A percentile compares a stretch with the other conserved stretches of the same genome.
Conservation (phyloP, 2,329 filamentous ascomycete species). For the Colletotrichum tropicicola region DNA sequence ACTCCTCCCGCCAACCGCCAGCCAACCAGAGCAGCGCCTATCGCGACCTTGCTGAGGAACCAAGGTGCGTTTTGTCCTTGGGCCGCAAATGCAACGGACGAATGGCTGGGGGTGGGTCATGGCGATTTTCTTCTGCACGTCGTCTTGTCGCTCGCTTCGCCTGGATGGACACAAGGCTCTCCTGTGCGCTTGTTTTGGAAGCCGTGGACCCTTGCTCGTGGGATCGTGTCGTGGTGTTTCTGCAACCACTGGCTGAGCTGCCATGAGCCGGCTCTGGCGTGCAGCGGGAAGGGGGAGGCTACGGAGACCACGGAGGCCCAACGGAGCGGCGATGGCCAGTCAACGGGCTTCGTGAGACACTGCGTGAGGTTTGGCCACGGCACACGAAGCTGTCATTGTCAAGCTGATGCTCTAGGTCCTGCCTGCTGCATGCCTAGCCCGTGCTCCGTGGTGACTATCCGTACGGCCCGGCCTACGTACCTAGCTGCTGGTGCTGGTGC, state of each 20-base stretch:
- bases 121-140: constrained; percentile 2
- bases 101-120: constrained; percentile 16
- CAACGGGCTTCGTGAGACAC: constrained; percentile 24
- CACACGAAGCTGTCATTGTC: no score
- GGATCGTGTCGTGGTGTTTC: constrained; percentile 20
- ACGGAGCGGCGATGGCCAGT: constrained; percentile 21
- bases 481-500: not conserved
- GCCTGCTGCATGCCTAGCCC: no score
- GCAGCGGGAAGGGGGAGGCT: no score
- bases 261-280: constrained; percentile 1
- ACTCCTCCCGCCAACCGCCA: not conserved
- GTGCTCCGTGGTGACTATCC: not conserved
- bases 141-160: not conserved
- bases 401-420: not conserved
- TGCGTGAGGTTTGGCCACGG: constrained; percentile 9
- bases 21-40: not conserved
- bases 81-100: not conserved
- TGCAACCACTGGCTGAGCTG: constrained; percentile 23
- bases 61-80: no score
- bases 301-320: not conserved
- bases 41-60: not conserved
- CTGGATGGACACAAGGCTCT: constrained; percentile 2
- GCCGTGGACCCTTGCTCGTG: constrained; percentile 25
- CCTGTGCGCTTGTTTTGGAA: constrained; percentile 7
- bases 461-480: no score